A percentile compares a stretch with the other conserved stretches of the same genome.
phyloP scores from a whole-genome alignment of 345 rosid species.

The Camelina hispida region DNA sequence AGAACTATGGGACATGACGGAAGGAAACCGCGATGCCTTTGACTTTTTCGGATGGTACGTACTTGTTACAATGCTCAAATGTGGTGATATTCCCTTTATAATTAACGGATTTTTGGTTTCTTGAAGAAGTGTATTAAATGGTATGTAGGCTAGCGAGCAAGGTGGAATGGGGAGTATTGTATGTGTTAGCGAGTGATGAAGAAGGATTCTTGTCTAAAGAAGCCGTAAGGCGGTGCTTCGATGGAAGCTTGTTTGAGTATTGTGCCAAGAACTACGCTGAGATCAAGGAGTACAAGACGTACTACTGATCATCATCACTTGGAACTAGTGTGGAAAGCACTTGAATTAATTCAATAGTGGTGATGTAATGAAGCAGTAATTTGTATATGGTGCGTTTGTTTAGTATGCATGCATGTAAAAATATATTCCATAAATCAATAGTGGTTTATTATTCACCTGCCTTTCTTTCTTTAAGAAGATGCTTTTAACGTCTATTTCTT shows the following conservation, averaged over 20 bases:
- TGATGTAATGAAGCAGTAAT: background rate
- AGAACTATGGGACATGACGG: conserved; percentile 85
- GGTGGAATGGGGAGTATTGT: conserved; percentile 66
- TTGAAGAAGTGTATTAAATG: background rate
- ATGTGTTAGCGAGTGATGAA: conserved; percentile 70
- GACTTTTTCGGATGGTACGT: conserved; percentile 73
- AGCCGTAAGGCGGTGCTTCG: conserved; percentile 74
- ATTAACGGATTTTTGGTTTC: background rate
- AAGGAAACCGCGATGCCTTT: conserved; percentile 60
- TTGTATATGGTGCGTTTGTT: background rate
- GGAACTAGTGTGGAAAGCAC: background rate
- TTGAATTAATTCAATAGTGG: background rate
- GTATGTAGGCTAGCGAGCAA: conserved; percentile 57
- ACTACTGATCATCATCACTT: conserved; percentile 21
- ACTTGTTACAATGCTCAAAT: conserved; percentile 1
- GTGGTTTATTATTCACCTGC: no score
- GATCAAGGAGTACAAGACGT: conserved; percentile 21
- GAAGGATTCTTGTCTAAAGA: conserved; percentile 76
- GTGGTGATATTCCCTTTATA: background rate
- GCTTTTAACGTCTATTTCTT: no score
- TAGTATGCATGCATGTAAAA: background rate
- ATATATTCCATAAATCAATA: no score
- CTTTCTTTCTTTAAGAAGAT: no score
- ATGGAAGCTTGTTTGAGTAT: conserved; percentile 82
- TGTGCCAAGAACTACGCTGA: conserved; percentile 52